Conservation (phyloP, 306 rosid genomes). For the Corylus avellana region DNA sequence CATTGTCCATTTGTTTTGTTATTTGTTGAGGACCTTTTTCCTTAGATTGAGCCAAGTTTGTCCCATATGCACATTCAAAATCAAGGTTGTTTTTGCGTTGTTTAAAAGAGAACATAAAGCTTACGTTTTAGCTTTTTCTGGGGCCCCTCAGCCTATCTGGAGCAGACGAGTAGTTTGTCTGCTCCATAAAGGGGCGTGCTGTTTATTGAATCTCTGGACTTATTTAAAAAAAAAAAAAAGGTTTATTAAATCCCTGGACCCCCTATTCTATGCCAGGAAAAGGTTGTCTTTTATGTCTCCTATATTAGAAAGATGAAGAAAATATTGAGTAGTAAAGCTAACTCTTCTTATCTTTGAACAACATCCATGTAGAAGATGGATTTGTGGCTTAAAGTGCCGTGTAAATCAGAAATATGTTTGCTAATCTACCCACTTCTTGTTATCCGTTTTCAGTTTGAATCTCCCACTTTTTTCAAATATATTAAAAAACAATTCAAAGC, state of each 20-base stretch:
- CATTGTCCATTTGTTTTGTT: slow-evolving; percentile 6
- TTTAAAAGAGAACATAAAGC: neutral
- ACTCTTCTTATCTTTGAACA: neutral
- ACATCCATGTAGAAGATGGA: slow-evolving; percentile 1
- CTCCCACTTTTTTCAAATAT: too few species aligned
- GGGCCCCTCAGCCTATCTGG: neutral
- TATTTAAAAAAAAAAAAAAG: too few species aligned
- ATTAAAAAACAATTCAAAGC: too few species aligned
- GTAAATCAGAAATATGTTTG: neutral
- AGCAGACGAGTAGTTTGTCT: neutral
- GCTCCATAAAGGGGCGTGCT: neutral
- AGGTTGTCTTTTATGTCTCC: neutral
- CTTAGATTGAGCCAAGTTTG: neutral
- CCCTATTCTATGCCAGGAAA: neutral
- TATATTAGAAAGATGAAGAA: neutral
- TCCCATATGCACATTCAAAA: neutral
- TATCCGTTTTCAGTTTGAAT: too few species aligned
- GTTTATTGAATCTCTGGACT: too few species aligned
- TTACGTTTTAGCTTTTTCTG: neutral
- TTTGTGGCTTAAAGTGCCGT: neutral
- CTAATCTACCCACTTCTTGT: too few species aligned
- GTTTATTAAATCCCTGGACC: neutral
- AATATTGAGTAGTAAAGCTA: neutral
- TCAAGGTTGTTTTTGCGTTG: neutral
- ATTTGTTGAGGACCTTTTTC: neutral